Evolutionary conservation across 2,329 filamentous ascomycete genomes (phyloP).

Genomic region (Trichoderma sp.): DNA sequence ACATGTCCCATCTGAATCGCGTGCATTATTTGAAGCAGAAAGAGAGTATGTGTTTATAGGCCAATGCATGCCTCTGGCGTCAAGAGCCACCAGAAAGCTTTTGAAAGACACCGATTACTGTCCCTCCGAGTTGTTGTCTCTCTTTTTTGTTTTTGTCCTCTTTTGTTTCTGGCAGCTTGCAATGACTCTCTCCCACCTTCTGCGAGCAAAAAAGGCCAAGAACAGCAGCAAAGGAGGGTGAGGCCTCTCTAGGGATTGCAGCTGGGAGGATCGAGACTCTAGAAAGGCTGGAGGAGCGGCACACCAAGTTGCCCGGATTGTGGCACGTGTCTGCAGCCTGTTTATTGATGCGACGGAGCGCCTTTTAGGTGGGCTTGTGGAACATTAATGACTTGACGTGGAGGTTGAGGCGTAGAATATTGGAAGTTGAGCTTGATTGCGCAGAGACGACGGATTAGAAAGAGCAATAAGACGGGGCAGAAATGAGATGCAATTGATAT

Average conservation of each 20-base stretch:
- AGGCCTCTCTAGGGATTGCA: background rate
- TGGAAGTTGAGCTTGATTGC: background rate
- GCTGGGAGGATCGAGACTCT: background rate
- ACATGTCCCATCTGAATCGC: background rate
- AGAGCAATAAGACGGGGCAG: background rate
- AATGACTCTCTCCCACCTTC: background rate
- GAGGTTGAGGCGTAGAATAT: background rate
- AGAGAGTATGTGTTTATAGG: background rate
- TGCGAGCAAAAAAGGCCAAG: background rate
- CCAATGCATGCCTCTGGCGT: background rate
- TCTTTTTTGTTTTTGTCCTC: background rate
- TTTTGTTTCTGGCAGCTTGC: background rate
- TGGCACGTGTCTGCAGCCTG: slow-evolving; percentile 6
- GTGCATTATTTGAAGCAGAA: background rate
- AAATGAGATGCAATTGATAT: background rate
- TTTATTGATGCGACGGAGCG: background rate
- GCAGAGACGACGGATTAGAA: background rate
- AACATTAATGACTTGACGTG: background rate
- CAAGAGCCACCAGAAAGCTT: background rate
- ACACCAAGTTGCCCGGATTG: background rate
- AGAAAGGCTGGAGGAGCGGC: background rate
- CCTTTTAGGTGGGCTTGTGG: background rate
- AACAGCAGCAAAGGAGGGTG: background rate
- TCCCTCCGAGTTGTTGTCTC: background rate
- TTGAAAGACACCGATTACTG: background rate